These are phyloP conservation scores for Ogataea nitratoaversa DNA, from an alignment of 805 yeast genomes.

Conservation along the genomic window DNA sequence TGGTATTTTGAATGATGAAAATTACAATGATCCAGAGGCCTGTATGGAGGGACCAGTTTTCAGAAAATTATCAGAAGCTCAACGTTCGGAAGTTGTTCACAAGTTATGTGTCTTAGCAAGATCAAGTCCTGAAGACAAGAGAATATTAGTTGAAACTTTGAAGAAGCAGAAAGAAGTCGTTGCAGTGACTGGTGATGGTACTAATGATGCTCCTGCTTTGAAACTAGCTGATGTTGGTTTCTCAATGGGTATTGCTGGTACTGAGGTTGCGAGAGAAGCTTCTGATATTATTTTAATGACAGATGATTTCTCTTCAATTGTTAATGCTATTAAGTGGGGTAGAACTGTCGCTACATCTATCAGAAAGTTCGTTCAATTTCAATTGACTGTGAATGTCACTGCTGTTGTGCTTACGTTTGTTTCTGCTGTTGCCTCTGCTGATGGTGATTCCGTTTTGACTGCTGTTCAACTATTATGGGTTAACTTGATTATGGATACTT, in stretches of 20 bases:
- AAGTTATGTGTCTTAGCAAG: constrained; percentile 82
- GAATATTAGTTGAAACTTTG: constrained; percentile 77
- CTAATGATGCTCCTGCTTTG: constrained; percentile 97
- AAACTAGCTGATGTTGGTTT: constrained; percentile 97
- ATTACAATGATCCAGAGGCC: constrained; percentile 47
- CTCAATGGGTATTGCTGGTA: constrained; percentile 97
- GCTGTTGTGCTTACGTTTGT: constrained; percentile 95
- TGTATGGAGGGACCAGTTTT: constrained; percentile 94
- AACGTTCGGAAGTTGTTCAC: constrained; percentile 64
- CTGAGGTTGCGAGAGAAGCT: constrained; percentile 98
- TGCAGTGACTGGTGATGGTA: constrained; percentile 99
- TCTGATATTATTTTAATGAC: constrained; percentile 96
- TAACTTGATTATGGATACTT: constrained; percentile 94
- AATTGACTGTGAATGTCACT: constrained; percentile 91
- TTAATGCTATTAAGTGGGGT: constrained; percentile 98
- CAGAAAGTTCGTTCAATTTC: constrained; percentile 94
- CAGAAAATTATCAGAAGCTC: constrained; percentile 56
- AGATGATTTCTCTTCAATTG: constrained; percentile 92
- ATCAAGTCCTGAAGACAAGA: constrained; percentile 93
- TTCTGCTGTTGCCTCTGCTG: constrained; percentile 80
- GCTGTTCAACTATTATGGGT: constrained; percentile 98
- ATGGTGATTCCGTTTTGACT: constrained; percentile 82
- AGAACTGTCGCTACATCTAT: constrained; percentile 93
- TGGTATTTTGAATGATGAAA: constrained; percentile 62
- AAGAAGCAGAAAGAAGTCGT: constrained; percentile 85